phyloP scores from a whole-genome alignment of 2,329 filamentous ascomycete species.

The Claviceps sp. region DNA sequence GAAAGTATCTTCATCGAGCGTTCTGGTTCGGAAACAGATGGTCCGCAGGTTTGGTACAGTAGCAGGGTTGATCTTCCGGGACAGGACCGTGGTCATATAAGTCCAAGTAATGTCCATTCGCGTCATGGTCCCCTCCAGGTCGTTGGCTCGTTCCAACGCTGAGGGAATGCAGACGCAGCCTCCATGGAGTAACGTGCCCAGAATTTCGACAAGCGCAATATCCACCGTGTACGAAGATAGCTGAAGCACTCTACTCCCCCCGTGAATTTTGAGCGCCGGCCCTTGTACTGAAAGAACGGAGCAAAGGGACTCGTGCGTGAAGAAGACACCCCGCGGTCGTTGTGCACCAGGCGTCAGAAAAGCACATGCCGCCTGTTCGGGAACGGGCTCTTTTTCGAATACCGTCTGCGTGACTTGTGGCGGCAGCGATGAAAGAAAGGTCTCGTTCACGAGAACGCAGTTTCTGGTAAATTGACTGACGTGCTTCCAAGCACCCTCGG shows the following conservation, averaged over 20 bases:
- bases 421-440: conserved; percentile 23
- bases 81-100: conserved; percentile 47
- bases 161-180: conserved; percentile 47
- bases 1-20: conserved; percentile 36
- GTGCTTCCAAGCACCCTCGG: conserved; percentile 26
- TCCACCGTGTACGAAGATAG: conserved; percentile 42
- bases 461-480: conserved; percentile 26
- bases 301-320: conserved; percentile 45
- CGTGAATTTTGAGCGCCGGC: conserved; percentile 33
- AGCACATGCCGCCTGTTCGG: conserved; percentile 42
- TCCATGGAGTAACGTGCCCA: conserved; percentile 39
- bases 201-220: conserved; percentile 35
- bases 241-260: conserved; percentile 40
- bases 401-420: conserved; percentile 14
- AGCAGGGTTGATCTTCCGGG: conserved; percentile 27
- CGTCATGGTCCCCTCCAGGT: conserved; percentile 36
- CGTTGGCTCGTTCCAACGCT: conserved; percentile 32
- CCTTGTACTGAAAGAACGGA: conserved; percentile 40
- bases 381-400: conserved; percentile 19
- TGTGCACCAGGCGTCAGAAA: conserved; percentile 43
- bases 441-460: conserved; percentile 28
- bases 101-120: conserved; percentile 37
- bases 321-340: conserved; percentile 44
- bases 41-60: conserved; percentile 25
- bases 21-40: conserved; percentile 33